Conservation (phyloP, 2,329 filamentous ascomycete genomes). For the Amauroascus verrucosus region DNA sequence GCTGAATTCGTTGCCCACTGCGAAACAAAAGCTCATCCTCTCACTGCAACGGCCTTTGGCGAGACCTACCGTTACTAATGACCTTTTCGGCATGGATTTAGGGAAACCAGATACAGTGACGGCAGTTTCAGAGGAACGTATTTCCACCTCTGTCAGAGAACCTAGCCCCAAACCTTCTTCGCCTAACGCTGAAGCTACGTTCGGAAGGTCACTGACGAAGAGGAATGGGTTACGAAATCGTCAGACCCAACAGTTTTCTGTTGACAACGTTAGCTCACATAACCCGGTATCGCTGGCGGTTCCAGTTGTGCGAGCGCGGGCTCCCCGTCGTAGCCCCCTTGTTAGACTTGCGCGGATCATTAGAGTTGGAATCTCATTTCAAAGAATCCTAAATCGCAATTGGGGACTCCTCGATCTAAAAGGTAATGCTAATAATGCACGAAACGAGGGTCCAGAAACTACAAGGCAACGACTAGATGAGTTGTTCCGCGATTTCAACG, state of each 20-base stretch:
- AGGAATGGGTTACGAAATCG: background rate
- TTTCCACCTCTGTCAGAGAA: background rate
- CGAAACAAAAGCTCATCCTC: constrained; percentile 34
- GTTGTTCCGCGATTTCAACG: constrained; percentile 31
- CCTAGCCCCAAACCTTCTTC: background rate
- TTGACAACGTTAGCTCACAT: background rate
- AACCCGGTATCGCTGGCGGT: background rate
- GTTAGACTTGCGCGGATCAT: constrained; percentile 28
- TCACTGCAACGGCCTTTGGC: constrained; percentile 18
- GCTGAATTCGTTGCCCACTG: constrained; percentile 43
- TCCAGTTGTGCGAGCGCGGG: background rate
- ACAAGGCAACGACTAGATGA: constrained; percentile 26
- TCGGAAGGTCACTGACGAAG: background rate
- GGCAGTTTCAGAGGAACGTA: background rate
- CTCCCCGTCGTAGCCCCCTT: constrained; percentile 17
- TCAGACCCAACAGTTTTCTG: background rate
- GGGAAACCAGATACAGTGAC: constrained; percentile 1
- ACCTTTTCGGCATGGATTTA: background rate
- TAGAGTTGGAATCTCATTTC: constrained; percentile 31
- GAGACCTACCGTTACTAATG: constrained; percentile 13
- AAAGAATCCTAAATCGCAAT: constrained; percentile 22
- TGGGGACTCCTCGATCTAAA: background rate
- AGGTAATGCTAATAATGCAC: constrained; percentile 3
- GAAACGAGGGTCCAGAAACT: constrained; percentile 17
- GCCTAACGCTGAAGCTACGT: background rate